Evolutionary conservation across 805 yeast species (phyloP), one percentile per base, ranked within the genome.

Genomic region (Ascoidea asiatica): DNA sequence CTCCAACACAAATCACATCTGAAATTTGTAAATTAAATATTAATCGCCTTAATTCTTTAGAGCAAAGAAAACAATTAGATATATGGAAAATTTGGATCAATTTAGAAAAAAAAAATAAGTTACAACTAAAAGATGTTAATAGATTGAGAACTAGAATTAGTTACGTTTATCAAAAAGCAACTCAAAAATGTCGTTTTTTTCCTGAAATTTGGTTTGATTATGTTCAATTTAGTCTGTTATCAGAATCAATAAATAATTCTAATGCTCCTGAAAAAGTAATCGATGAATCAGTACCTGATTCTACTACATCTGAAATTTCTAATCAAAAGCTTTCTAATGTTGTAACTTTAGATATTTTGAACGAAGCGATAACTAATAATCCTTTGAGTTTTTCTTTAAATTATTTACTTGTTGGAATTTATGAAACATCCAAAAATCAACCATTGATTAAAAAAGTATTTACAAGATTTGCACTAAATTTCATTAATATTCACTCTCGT

Each of bases 131-230:
- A 5, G 75, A 72, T 39, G 57, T 53, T 21, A 75, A 69, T 8
- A 54, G 61, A 5, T 55, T 79, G 20, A 65, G 69, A 21, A 66
- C 67, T 43, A 71, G 97, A 55, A 67, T 88, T 13, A 72, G 71
- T 35, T 84, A 78, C 56, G 81, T 81, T n/a, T 86, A 75, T 58
- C 73, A 73, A 51, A 84, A 85, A 58, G 78, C 92, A 1, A 65
- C 79, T 6, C 73, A 75, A 52, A 58, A 73, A 11, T 61, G 81
- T 43, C 71, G 79, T 15, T 81, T 79, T 56, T 75, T 70, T 40
- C 83, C 92, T 0, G 86, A 81, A 53, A 59, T 81, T 21, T 88
- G 95, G 95, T 85, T 75, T 56, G 78, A 79, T 47, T 78, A 69
- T 50, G 65, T 57, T 39, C 64, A 65, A 33, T 70, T 63, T 45